phyloP scores from a whole-genome alignment of 768 basidiomycete genomes.

The Hebeloma cylindrosporum region DNA sequence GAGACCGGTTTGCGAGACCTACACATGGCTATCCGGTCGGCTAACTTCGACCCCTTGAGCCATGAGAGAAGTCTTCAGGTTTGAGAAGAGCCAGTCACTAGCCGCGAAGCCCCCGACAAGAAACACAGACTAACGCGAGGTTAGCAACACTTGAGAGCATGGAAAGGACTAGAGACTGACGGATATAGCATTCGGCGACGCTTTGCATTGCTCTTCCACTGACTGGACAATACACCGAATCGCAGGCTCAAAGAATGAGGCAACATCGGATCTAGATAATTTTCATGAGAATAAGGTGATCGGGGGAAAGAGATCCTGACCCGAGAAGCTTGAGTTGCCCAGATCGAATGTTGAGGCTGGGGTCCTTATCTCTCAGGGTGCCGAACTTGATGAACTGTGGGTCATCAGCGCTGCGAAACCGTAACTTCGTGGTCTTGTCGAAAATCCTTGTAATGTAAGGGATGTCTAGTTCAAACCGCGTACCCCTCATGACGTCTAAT shows the following conservation, averaged over 20 bases:
- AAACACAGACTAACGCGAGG: slow-evolving; percentile 44
- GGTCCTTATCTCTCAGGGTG: slow-evolving; percentile 39
- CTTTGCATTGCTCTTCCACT: slow-evolving; percentile 17
- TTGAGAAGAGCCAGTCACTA: slow-evolving; percentile 46
- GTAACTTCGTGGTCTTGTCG: slow-evolving; percentile 47
- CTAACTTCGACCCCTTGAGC: slow-evolving; percentile 33
- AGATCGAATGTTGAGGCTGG: slow-evolving; percentile 37
- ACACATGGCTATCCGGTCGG: slow-evolving; percentile 49
- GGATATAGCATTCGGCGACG: slow-evolving; percentile 10
- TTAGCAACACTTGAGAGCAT: too few relatives aligned
- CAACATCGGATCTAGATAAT: slow-evolving; percentile 20
- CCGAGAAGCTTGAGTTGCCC: slow-evolving; percentile 46
- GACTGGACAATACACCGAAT: slow-evolving; percentile 24
- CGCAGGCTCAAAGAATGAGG: slow-evolving; percentile 29
- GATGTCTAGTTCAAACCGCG: slow-evolving; percentile 41
- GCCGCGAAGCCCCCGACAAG: slow-evolving; percentile 56
- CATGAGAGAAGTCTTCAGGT: slow-evolving; percentile 38
- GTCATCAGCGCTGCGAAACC: slow-evolving; percentile 40
- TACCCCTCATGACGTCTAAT: slow-evolving; percentile 35
- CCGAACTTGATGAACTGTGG: slow-evolving; percentile 51
- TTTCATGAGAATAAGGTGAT: neutral
- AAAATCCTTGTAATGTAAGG: slow-evolving; percentile 42
- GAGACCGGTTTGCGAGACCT: too few relatives aligned
- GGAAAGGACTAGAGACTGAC: too few relatives aligned
- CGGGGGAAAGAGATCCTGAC: slow-evolving; percentile 19